Conservation (phyloP, 805 yeast genomes). For the Candida palmyrensis region DNA sequence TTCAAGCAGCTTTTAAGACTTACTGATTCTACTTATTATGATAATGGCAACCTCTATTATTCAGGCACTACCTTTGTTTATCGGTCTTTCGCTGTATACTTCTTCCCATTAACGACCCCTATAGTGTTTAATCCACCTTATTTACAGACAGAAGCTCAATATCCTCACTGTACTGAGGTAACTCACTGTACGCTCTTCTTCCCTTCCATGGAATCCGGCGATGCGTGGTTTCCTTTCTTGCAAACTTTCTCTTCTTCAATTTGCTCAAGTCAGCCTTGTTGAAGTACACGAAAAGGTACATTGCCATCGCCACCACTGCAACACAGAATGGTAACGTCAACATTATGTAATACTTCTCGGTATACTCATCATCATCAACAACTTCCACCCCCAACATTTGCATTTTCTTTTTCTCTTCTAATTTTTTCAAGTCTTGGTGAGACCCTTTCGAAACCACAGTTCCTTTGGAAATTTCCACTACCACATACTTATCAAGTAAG, state of each 20-base stretch:
- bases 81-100: no score
- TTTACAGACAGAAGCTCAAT: constrained; percentile 11
- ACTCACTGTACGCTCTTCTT: constrained; percentile 18
- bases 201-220: constrained; percentile 23
- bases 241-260: constrained; percentile 27
- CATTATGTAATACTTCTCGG: constrained; percentile 56
- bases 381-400: constrained; percentile 18
- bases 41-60: no score
- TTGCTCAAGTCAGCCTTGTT: constrained; percentile 47
- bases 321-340: constrained; percentile 67
- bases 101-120: no score
- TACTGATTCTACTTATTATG: no score
- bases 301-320: constrained; percentile 49
- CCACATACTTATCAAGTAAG: constrained; percentile 36
- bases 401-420: constrained; percentile 23
- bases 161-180: constrained; percentile 29
- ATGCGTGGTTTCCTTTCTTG: constrained; percentile 23
- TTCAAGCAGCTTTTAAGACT: no score
- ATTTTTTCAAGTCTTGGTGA: constrained; percentile 35
- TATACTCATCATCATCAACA: constrained; percentile 46
- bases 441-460: constrained; percentile 49
- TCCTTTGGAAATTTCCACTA: constrained; percentile 45
- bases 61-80: no score
- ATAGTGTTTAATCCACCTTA: constrained; percentile 1
- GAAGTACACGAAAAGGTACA: constrained; percentile 58